Evolutionary conservation across 2,329 filamentous ascomycete species (phyloP).

Genomic region (Pyrenophora graminea): DNA sequence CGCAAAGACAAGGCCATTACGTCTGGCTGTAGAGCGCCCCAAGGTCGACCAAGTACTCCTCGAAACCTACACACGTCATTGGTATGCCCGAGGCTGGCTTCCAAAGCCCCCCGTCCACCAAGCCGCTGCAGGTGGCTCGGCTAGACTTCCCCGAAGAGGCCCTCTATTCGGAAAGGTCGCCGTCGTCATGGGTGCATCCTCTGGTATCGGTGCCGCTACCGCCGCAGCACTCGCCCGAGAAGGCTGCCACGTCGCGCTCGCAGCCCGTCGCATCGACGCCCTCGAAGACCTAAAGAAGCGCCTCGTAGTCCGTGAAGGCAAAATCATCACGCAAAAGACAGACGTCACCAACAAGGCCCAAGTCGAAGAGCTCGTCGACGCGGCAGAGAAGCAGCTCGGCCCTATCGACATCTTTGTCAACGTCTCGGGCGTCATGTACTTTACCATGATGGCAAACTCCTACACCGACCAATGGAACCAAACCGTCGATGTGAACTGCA

Average conservation of each 20-base stretch:
- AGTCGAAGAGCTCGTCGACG: conserved; percentile 67
- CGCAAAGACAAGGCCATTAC: conserved; percentile 65
- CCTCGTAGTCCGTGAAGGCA: conserved; percentile 62
- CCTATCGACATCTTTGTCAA: conserved; percentile 78
- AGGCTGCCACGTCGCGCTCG: conserved; percentile 73
- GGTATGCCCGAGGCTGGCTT: conserved; percentile 79
- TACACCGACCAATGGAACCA: conserved; percentile 77
- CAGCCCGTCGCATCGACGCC: conserved; percentile 70
- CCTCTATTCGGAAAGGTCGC: conserved; percentile 71
- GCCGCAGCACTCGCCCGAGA: conserved; percentile 69
- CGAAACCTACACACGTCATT: conserved; percentile 78
- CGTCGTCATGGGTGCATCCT: conserved; percentile 78
- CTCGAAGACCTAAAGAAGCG: conserved; percentile 69
- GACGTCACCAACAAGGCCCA: conserved; percentile 71
- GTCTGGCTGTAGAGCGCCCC: conserved; percentile 63
- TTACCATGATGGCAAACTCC: conserved; percentile 80
- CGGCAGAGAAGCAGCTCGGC: conserved; percentile 66
- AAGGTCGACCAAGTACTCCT: conserved; percentile 72
- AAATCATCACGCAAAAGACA: conserved; percentile 70
- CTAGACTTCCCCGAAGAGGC: conserved; percentile 55
- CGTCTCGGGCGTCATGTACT: conserved; percentile 87
- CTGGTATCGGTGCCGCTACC: conserved; percentile 77
- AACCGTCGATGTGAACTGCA: conserved; percentile 86
- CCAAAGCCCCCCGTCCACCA: conserved; percentile 62
- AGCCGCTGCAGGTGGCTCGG: conserved; percentile 51